phyloP scores from a whole-genome alignment of 768 basidiomycete species.

The Termitomyces sp. region DNA sequence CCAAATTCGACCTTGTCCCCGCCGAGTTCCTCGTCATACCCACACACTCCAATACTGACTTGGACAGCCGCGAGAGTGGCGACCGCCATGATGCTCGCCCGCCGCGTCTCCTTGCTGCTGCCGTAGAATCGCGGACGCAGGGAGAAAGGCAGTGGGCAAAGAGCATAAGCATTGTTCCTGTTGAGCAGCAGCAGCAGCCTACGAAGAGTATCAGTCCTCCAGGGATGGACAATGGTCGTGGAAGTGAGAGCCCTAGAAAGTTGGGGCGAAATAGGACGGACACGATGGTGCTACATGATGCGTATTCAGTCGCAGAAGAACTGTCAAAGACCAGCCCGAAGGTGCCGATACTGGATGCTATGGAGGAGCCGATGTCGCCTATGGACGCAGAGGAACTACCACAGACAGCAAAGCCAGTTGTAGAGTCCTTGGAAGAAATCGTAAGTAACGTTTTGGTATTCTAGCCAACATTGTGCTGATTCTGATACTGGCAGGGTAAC shows the following conservation, averaged over 20 bases:
- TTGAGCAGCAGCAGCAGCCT: conserved; percentile 9
- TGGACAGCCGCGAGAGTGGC: conserved; percentile 13
- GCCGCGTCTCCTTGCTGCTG: conserved; percentile 36
- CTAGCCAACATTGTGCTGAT: not conserved
- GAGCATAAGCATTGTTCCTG: not conserved
- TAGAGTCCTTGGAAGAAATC: conserved; percentile 4
- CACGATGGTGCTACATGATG: conserved; percentile 67
- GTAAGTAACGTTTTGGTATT: not conserved
- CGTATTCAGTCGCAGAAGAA: conserved; percentile 31
- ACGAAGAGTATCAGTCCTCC: conserved; percentile 21
- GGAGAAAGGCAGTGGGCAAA: not conserved
- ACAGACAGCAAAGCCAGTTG: not conserved
- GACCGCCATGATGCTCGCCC: conserved; percentile 25
- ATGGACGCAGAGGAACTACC: conserved; percentile 11
- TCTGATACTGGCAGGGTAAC: not conserved
- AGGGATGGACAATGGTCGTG: conserved; percentile 14
- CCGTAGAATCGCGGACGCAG: conserved; percentile 17
- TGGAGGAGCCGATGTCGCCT: conserved; percentile 9
- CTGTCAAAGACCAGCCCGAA: conserved; percentile 15
- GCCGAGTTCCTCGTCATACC: conserved; percentile 83
- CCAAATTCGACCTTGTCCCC: conserved; percentile 79
- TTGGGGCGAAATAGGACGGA: conserved; percentile 61
- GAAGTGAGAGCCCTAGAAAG: conserved; percentile 38
- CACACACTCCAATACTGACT: conserved; percentile 21
- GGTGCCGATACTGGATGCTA: not conserved